Evolutionary conservation across 2,329 filamentous ascomycete genomes (phyloP), one percentile per base, ranked within the genome.

Genomic region (Pyrenophora graminea): DNA sequence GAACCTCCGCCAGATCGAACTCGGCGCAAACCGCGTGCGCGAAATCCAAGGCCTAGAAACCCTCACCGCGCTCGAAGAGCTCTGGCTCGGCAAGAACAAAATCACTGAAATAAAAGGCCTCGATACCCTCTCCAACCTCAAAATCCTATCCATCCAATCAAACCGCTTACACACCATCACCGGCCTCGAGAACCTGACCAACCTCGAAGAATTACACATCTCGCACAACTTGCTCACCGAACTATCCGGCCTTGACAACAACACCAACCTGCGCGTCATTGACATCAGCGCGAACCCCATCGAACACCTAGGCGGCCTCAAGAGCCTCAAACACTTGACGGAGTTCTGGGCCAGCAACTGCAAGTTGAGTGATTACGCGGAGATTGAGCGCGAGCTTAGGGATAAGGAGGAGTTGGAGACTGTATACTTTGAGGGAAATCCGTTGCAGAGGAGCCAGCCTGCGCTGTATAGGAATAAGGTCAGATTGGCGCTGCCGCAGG

Each of bases 71-170:
- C 77, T 99, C n/a, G 87, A 95, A 71, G 86, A 96, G 72, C 80
- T 97, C 13, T 97, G 92, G 92, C 77, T 97, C 15, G 94, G 90
- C 51, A 97, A 96, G 81, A 97, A 97, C 78, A 97, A 96, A 71
- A 96, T 99, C 64, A 89, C 88, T 0, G 84, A 91, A 66, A 85
- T 97, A 56, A 85, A 83, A 75, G 82, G 90, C 45, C 82, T 97
- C 13, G 81, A 81, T n/a, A 82, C 84, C 0, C 81, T 99, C 23
- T 80, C 85, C 7, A 92, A 89, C 62, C 82, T 99, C 39, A 88
- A 87, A 57, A 90, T 97, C 43, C 85, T 99, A 45, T 95, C 90
- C 66, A 91, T 99, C 64, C 94, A 97, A 75, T 94, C 91, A 34
- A 99, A 99, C 78, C 89, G 94, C 43, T 89, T 99, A 61, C 87